Evolutionary conservation across 2,329 filamentous ascomycete species (phyloP), one percentile per base, ranked within the genome.

Genomic region (Neopestalotiopsis rosae): DNA sequence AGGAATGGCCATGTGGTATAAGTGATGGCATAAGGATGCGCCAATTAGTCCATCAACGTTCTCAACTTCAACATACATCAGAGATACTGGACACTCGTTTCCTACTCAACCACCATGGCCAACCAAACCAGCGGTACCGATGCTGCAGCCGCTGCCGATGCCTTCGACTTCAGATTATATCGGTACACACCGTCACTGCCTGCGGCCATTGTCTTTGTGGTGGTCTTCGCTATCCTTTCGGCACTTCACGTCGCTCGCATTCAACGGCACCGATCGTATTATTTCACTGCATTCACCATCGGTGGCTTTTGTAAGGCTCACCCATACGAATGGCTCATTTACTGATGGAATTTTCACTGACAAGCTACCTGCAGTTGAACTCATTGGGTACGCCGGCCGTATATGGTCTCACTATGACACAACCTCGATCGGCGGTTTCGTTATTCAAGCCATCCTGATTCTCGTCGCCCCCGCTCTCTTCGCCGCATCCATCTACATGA

Each of bases 401-500:
- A 72, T 75, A 14, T 72, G 70, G 72, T 70, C 69, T 12, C 71
- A 75, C 49, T 75, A 63, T 56, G 70, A 73, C 2, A 28, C 52
- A 4, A 9, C 56, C 0, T 56, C 72, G 0, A 67, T 74, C 7
- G 71, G 74, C 5, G 71, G 67, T 20, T 75, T 72, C 63, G 63
- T 74, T 10, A 68, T 75, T 4, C 74, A 75, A 17, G 68, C 69
- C 1, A 70, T 75, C 17, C 67, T 74, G 0, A 74, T 74, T 3
- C 71, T 75, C 65, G 68, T 75, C 14, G 68, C 73, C 4, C 69
- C 61, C 24, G 58, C 71, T 59, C 34, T 69, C 45, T 77, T 79
- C 3, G 79, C 79, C 38, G 79, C 79, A 4, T 76, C 76, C 5
- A 78, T 81, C 58, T 81, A 81, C 72, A 81, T 81, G 79, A 74